Conservation (phyloP, 2,329 filamentous ascomycete genomes). For the Emmonsiellopsis sp. region DNA sequence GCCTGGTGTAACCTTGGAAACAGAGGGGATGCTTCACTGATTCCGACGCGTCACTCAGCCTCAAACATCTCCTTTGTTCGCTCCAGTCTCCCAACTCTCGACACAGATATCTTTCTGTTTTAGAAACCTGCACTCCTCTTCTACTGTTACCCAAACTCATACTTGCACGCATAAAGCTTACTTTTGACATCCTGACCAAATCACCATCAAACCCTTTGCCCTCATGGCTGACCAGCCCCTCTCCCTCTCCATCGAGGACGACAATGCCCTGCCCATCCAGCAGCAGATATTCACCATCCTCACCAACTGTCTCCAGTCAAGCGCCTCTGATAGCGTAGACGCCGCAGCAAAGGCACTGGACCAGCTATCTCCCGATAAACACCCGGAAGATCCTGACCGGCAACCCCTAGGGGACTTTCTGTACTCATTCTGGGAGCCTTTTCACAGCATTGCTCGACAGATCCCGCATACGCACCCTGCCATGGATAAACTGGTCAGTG, state of each 20-base stretch:
- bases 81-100: no score
- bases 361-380: neutral
- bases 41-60: no score
- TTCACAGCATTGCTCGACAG: neutral
- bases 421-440: slow-evolving; percentile 2
- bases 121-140: no score
- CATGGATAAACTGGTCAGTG: slow-evolving; percentile 3
- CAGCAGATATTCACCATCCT: neutral
- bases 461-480: slow-evolving; percentile 4
- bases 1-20: no score
- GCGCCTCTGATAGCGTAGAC: neutral
- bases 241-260: slow-evolving; percentile 1
- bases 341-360: neutral
- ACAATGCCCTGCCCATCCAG: neutral
- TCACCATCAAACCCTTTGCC: slow-evolving; percentile 4
- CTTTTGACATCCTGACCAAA: neutral
- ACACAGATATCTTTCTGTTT: no score
- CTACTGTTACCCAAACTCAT: no score
- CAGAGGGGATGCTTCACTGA: no score
- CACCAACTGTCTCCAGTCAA: neutral
- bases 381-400: neutral
- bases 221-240: neutral
- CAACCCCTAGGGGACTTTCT: neutral
- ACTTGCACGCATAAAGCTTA: no score
- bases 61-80: no score